These are phyloP conservation scores for Sporisorium exsertum DNA, from an alignment of 1,284 basidiomycete genomes.

Conservation along the genomic window DNA sequence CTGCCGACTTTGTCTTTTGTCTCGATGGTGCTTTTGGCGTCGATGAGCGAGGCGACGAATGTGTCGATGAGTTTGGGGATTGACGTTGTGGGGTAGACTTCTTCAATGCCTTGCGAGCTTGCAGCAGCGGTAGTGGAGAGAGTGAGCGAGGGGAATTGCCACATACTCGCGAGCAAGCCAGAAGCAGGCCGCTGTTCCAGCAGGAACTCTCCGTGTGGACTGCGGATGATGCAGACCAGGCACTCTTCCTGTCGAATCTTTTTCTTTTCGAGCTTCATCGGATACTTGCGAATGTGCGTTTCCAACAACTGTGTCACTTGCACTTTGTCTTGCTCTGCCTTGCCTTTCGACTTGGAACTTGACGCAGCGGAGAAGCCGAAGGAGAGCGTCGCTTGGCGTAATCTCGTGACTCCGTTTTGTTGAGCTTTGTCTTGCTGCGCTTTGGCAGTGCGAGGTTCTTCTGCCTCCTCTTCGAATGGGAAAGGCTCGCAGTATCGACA, in stretches of 20 bases:
- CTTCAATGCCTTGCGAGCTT: background rate
- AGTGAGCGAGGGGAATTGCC: conserved; percentile 65
- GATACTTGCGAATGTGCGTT: conserved; percentile 78
- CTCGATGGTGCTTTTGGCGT: background rate
- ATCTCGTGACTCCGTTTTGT: conserved; percentile 20
- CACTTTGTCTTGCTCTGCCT: background rate
- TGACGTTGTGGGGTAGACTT: conserved; percentile 4
- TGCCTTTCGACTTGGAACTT: conserved; percentile 4
- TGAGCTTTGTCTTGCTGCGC: background rate
- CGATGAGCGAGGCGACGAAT: conserved; percentile 19
- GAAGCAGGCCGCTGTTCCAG: conserved; percentile 45
- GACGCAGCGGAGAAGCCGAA: conserved; percentile 26
- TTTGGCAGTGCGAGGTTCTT: conserved; percentile 1
- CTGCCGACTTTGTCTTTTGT: conserved; percentile 37
- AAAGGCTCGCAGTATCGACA: conserved; percentile 61
- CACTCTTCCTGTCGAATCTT: conserved; percentile 86
- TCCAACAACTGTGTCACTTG: conserved; percentile 15
- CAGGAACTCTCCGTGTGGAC: conserved; percentile 10
- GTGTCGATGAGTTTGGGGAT: conserved; percentile 20
- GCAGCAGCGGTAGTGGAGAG: conserved; percentile 28
- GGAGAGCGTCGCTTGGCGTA: conserved; percentile 38
- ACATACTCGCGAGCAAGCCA: conserved; percentile 59
- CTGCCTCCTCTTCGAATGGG: conserved; percentile 36
- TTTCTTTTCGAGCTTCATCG: conserved; percentile 87
- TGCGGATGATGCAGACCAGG: conserved; percentile 79